Evolutionary conservation across 1,284 basidiomycete species (phyloP).

Genomic region (Chalciporus sp.): DNA sequence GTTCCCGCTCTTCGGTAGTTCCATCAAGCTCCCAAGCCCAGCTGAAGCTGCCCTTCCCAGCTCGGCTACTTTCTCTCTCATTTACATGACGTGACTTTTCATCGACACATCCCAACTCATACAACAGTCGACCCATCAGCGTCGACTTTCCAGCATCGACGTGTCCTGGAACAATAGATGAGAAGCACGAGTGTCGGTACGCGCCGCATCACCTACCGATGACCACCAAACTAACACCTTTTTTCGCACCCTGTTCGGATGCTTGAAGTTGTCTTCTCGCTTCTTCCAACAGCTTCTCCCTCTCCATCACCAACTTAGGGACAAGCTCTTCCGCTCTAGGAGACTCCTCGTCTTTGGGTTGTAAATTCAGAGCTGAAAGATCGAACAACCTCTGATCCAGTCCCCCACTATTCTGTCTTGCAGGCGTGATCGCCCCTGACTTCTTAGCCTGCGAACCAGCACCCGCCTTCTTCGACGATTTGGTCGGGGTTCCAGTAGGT

Average conservation of each 20-base stretch:
- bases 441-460: slow-evolving; percentile 42
- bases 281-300: slow-evolving; percentile 87
- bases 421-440: slow-evolving; percentile 28
- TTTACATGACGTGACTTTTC: slow-evolving; percentile 86
- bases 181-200: slow-evolving; percentile 7
- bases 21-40: slow-evolving; percentile 99
- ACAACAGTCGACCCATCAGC: slow-evolving; percentile 91
- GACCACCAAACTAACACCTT: slow-evolving; percentile 85
- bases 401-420: slow-evolving; percentile 24
- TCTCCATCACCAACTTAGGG: slow-evolving; percentile 71
- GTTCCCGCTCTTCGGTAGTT: slow-evolving; percentile 88
- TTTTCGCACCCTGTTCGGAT: slow-evolving; percentile 59
- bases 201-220: slow-evolving; percentile 67
- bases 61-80: slow-evolving; percentile 88
- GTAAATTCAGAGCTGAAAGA: slow-evolving; percentile 74
- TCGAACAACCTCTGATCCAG: slow-evolving; percentile 66
- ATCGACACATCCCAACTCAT: slow-evolving; percentile 87
- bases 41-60: slow-evolving; percentile 93
- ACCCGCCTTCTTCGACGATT: slow-evolving; percentile 39
- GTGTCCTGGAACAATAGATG: slow-evolving; percentile 59
- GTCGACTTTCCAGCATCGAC: slow-evolving; percentile 99
- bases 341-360: slow-evolving; percentile 46
- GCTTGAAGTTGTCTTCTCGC: slow-evolving; percentile 60
- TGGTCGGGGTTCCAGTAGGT: slow-evolving; percentile 36
- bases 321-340: slow-evolving; percentile 51